A percentile compares a stretch with the other conserved stretches of the same genome.
Evolutionary conservation across 805 yeast genomes (phyloP).

Genomic region (Starmerella cellae): DNA sequence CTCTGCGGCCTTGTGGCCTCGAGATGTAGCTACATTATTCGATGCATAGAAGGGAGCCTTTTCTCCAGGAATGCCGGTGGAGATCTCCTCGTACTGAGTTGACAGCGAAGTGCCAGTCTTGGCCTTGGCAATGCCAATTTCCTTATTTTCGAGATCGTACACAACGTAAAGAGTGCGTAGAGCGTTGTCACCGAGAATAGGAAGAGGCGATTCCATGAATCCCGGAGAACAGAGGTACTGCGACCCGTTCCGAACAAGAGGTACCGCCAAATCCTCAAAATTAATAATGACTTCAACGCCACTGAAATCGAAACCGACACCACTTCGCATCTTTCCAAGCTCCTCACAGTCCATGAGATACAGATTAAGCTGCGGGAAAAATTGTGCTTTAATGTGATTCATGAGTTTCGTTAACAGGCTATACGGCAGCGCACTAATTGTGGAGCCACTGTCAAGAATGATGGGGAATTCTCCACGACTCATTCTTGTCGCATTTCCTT

Average conservation of each 20-base stretch:
- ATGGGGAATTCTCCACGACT: conserved; percentile 3
- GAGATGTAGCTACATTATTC: no score
- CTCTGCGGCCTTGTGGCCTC: no score
- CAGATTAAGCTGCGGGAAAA: conserved; percentile 27
- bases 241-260: neutral
- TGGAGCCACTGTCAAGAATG: conserved; percentile 18
- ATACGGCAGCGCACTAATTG: conserved; percentile 20
- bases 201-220: neutral
- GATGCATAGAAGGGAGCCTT: no score
- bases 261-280: neutral
- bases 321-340: neutral
- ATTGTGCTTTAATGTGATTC: conserved; percentile 29
- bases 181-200: conserved; percentile 50
- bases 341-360: conserved; percentile 7
- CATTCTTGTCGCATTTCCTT: conserved; percentile 1
- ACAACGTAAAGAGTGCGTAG: conserved; percentile 52
- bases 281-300: conserved; percentile 12
- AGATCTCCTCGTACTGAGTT: conserved; percentile 18
- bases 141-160: conserved; percentile 45
- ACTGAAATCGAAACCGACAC: conserved; percentile 8
- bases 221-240: conserved; percentile 1
- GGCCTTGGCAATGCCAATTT: conserved; percentile 45
- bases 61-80: conserved; percentile 20
- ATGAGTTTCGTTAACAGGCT: conserved; percentile 15
- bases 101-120: conserved; percentile 13